phyloP scores from a whole-genome alignment of 257 asterid genomes.

The Solanum stenotomum region DNA sequence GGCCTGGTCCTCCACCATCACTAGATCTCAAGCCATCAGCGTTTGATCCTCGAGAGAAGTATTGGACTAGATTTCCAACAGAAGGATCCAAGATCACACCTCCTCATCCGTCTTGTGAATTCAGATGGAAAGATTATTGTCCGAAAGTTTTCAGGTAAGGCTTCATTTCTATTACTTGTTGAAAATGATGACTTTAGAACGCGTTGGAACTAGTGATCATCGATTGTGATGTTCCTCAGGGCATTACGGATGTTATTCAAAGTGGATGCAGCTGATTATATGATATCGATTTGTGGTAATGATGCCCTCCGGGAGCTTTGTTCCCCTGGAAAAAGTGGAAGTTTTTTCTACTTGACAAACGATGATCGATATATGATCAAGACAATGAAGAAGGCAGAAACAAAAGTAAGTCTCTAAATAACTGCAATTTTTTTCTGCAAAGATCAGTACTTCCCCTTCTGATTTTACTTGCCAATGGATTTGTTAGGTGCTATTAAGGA shows the following conservation, averaged over 20 bases:
- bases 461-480: neutral
- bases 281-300: slow-evolving; percentile 2
- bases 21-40: slow-evolving; percentile 1
- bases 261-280: slow-evolving; percentile 5
- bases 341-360: slow-evolving; percentile 2
- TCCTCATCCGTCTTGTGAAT: slow-evolving; percentile 1
- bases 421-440: neutral
- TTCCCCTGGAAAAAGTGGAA: slow-evolving; percentile 5
- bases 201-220: neutral
- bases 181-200: neutral
- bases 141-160: neutral
- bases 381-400: slow-evolving; percentile 1
- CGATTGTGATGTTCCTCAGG: neutral
- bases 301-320: neutral
- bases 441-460: neutral
- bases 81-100: neutral
- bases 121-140: slow-evolving; percentile 2
- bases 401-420: neutral
- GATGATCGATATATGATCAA: slow-evolving; percentile 3
- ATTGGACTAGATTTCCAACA: neutral
- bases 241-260: slow-evolving; percentile 1
- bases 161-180: neutral
- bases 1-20: slow-evolving; percentile 3
- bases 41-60: neutral
- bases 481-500: slow-evolving; percentile 53